Percentiles rank a stretch among this genome's conserved stretches.
phyloP scores from a whole-genome alignment of 495 filamentous ascomycete species.

The Talaromyces stipitatus region DNA sequence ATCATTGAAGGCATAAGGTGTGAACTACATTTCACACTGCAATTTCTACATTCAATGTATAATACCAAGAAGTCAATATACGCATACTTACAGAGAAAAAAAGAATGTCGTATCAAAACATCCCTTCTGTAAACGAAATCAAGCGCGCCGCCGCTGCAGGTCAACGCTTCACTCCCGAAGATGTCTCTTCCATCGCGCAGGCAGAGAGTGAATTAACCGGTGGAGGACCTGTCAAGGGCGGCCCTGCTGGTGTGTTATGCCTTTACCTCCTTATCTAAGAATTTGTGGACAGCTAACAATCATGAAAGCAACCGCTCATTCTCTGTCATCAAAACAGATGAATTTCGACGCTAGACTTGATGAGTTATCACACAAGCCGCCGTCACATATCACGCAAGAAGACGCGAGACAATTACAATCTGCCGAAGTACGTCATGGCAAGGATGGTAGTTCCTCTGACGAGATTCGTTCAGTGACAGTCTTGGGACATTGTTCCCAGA shows the following conservation, averaged over 20 bases:
- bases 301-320: slow-evolving; percentile 23
- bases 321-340: slow-evolving; percentile 28
- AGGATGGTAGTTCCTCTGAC: neutral
- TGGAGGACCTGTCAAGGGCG: slow-evolving; percentile 47
- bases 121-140: slow-evolving; percentile 23
- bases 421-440: slow-evolving; percentile 16
- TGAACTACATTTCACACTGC: too few species aligned
- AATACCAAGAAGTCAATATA: too few species aligned
- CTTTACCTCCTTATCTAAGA: slow-evolving; percentile 6
- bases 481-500: neutral
- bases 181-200: slow-evolving; percentile 28
- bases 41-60: too few species aligned
- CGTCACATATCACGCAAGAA: slow-evolving; percentile 23
- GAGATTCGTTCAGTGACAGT: neutral
- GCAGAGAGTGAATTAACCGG: slow-evolving; percentile 30
- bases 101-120: slow-evolving; percentile 5
- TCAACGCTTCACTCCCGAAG: slow-evolving; percentile 26
- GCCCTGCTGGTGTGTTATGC: slow-evolving; percentile 32
- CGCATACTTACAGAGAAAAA: too few species aligned
- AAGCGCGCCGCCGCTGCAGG: slow-evolving; percentile 27
- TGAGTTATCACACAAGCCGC: slow-evolving; percentile 23
- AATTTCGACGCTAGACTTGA: slow-evolving; percentile 31
- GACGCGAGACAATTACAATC: slow-evolving; percentile 27
- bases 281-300: neutral
- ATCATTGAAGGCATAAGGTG: too few species aligned